phyloP scores from a whole-genome alignment of 306 rosid genomes.

The Vicia faba region DNA sequence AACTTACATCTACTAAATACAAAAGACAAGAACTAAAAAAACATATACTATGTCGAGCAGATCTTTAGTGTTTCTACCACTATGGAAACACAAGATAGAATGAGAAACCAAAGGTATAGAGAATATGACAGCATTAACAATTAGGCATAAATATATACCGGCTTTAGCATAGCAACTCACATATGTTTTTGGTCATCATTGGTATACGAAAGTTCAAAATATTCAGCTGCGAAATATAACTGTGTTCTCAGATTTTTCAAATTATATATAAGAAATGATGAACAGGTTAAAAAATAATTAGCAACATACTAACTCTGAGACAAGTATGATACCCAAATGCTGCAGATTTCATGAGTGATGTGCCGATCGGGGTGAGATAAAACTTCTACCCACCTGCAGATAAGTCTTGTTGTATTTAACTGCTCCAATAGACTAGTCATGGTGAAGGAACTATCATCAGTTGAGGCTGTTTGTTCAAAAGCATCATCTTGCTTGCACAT shows the following conservation, averaged over 20 bases:
- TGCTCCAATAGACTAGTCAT: conserved; percentile 83
- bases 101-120: conserved; percentile 23
- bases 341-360: too few species aligned
- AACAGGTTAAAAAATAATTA: conserved; percentile 27
- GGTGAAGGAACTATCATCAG: conserved; percentile 73
- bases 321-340: too few species aligned
- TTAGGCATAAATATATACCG: conserved; percentile 16
- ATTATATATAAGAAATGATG: conserved; percentile 61
- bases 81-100: conserved; percentile 43
- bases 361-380: too few species aligned
- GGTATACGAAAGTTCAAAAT: conserved; percentile 89
- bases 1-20: too few species aligned
- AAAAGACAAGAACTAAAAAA: too few species aligned
- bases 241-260: conserved; percentile 90
- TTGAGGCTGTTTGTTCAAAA: conserved; percentile 76
- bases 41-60: too few species aligned
- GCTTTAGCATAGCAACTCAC: conserved; percentile 53
- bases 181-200: conserved; percentile 92
- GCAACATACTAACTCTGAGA: conserved; percentile 20
- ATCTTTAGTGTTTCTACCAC: conserved; percentile 92
- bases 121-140: not conserved
- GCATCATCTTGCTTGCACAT: too few species aligned
- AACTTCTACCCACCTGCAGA: too few species aligned
- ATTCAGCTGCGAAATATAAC: conserved; percentile 95
- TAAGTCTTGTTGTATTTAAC: conserved; percentile 89